These are phyloP conservation scores for Typha latifolia DNA, from an alignment of 176 grass and related monocot genomes.

Conservation along the genomic window DNA sequence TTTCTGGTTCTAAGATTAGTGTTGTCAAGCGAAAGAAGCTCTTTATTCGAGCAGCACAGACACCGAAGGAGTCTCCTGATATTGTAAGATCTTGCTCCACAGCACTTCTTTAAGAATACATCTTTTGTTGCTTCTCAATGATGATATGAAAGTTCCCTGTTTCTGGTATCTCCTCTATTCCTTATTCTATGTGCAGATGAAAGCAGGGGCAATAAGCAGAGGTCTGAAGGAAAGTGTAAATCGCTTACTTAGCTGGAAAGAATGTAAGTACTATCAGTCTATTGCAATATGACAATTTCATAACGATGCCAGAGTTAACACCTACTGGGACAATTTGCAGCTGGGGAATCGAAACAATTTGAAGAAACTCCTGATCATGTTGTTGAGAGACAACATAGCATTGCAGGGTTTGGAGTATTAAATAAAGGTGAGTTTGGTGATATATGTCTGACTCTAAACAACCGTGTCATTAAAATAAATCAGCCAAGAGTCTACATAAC, in stretches of 20 bases:
- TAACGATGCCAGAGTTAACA: not conserved
- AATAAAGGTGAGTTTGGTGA: conserved; percentile 7
- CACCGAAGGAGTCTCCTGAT: conserved; percentile 7
- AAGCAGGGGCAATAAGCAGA: not conserved
- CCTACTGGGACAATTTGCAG: not conserved
- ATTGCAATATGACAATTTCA: not conserved
- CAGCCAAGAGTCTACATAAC: not conserved
- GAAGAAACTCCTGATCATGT: not conserved
- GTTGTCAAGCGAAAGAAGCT: conserved; percentile 27
- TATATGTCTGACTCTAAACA: conserved; percentile 15
- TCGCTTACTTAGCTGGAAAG: not conserved
- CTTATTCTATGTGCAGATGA: not conserved
- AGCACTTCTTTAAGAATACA: conserved; percentile 1
- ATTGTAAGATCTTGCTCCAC: conserved; percentile 7
- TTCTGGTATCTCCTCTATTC: no score
- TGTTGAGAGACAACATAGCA: not conserved
- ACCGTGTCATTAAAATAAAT: conserved; percentile 5
- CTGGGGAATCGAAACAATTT: conserved; percentile 6
- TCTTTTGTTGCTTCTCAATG: conserved; percentile 1
- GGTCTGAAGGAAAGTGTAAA: not conserved
- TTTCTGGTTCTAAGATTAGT: not conserved
- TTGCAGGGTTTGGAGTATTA: conserved; percentile 15
- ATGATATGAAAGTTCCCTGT: not conserved
- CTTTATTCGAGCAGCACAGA: not conserved
- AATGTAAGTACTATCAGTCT: not conserved